Base-by-base conservation (phyloP, 345 rosid species). In the Linum tenue region DNA sequence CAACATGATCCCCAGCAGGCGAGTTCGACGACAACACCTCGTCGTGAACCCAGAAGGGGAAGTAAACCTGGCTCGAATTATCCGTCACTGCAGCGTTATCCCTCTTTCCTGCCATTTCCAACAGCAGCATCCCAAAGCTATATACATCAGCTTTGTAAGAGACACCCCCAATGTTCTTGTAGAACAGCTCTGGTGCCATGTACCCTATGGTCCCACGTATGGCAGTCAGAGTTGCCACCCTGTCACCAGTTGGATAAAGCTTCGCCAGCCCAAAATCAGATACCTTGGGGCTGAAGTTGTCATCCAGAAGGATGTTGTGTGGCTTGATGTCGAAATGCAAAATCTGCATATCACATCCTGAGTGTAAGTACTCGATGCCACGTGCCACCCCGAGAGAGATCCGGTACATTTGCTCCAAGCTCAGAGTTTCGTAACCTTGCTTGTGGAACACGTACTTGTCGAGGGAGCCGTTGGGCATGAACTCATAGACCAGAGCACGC, bases 131-230 rank as follows among this genome's bases (percentile, higher is more conserved):
- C 36, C 62, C 62, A 59, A 59, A 59, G 39, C 62, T 59, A 59
- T 59, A 59, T 5, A 59, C 62, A 59, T 59, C 62, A 36, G 62
- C 62, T 59, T 59, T 59, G 62, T 59, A 59, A 9, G 62, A 59
- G 5, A 59, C 39, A 37, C 39, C 12, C 1, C 62, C 62, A 35
- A 59, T 59, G 11, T 59, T 59, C 39, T 59, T 59, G 62, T 59
- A 59, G 37, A 59, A 59, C 7, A 59, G 14, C 36, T 59, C 62
- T 5, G 62, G 62, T 22, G 62, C 62, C 37, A 36, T 59, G 39
- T 59, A 59, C 7, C 62, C 62, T 35, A 59, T 59, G 37, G 62
- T 59, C 6, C 62, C 62, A 5, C 62, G 31, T 22, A 14, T 14
- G 1, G 62, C 62, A 3, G 62, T 59, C 37, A 59, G 37, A 59